Conservation (phyloP, 1,284 basidiomycete genomes). For the Microbotryomycetes sp. region DNA sequence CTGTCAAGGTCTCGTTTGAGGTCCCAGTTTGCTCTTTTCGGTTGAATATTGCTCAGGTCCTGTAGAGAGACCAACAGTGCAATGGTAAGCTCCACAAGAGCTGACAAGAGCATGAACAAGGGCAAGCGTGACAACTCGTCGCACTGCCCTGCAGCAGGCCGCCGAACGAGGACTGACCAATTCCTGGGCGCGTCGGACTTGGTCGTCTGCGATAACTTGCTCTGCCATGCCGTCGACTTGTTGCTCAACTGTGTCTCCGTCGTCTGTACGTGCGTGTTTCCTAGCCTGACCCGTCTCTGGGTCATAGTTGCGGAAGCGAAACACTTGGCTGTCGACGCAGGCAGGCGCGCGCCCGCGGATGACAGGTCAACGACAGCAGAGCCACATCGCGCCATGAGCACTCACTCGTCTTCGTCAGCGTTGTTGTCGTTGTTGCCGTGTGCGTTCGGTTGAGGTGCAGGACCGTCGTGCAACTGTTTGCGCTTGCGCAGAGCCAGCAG, state of each 20-base stretch:
- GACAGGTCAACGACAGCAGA: neutral
- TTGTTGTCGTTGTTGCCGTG: neutral
- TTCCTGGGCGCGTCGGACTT: constrained; percentile 72
- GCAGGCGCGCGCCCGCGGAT: neutral
- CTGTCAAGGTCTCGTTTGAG: constrained; percentile 89
- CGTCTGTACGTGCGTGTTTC: constrained; percentile 47
- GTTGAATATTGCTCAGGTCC: constrained; percentile 95
- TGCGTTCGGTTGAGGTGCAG: neutral
- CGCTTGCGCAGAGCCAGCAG: constrained; percentile 69
- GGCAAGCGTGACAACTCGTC: too few relatives aligned
- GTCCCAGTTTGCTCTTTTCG: constrained; percentile 95
- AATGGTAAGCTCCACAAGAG: neutral
- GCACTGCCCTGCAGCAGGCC: too few relatives aligned
- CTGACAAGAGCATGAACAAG: neutral
- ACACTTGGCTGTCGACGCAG: constrained; percentile 6
- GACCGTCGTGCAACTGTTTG: constrained; percentile 48
- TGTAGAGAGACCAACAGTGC: constrained; percentile 44
- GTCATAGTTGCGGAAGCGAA: constrained; percentile 40
- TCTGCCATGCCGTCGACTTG: constrained; percentile 76
- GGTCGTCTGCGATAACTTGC: constrained; percentile 74
- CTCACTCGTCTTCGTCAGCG: neutral
- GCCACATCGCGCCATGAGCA: neutral
- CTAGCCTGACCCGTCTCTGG: constrained; percentile 37
- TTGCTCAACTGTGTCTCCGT: constrained; percentile 75
- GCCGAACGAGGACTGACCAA: constrained; percentile 57